Evolutionary conservation across 306 rosid species (phyloP).

Genomic region (Morella rubra): DNA sequence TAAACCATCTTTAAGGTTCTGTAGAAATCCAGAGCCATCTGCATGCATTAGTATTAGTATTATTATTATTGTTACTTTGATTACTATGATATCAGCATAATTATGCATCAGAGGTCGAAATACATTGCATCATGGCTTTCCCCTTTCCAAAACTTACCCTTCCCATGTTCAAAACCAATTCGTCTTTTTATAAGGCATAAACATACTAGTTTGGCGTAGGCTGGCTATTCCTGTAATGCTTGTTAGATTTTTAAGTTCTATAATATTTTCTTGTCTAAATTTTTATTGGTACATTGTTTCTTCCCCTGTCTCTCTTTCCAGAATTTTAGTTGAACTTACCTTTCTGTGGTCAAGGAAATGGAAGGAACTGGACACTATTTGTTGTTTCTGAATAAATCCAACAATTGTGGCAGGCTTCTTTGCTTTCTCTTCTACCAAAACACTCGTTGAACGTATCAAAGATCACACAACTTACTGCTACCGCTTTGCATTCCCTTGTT

Average conservation of each 20-base stretch:
- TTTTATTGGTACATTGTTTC: neutral
- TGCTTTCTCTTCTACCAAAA: conserved; percentile 82
- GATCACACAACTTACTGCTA: conserved; percentile 52
- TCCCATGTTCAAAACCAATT: neutral
- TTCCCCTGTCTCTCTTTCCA: neutral
- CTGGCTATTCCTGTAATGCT: neutral
- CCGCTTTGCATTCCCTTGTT: conserved; percentile 59
- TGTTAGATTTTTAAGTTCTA: neutral
- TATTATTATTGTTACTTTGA: neutral
- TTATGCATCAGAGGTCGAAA: neutral
- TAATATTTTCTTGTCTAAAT: neutral
- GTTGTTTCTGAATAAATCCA: conserved; percentile 32
- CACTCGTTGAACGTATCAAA: conserved; percentile 56
- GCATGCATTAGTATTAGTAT: neutral
- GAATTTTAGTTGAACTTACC: neutral
- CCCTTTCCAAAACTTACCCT: neutral
- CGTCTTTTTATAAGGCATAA: neutral
- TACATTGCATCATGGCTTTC: neutral
- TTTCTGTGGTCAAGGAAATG: neutral
- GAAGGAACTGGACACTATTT: conserved; percentile 9
- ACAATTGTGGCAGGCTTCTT: conserved; percentile 69
- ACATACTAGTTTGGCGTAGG: neutral
- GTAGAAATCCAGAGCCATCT: neutral
- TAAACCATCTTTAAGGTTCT: conserved; percentile 1
- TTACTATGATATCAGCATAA: neutral